A percentile compares a stretch with the other conserved stretches of the same genome.
Evolutionary conservation across 2,329 filamentous ascomycete species (phyloP).

Genomic region (Pseudogymnoascus sp.): DNA sequence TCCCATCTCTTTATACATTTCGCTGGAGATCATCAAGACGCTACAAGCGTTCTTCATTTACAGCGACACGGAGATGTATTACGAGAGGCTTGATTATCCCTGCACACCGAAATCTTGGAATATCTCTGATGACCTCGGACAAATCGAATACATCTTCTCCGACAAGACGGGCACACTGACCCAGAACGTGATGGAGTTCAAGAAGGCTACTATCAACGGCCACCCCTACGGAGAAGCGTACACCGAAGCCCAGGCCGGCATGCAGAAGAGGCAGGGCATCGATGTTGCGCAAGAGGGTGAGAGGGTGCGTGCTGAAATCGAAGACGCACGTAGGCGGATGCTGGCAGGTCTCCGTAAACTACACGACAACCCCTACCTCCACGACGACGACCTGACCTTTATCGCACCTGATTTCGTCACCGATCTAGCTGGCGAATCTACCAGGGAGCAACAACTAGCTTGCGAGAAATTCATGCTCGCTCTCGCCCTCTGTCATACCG

Average conservation of each 20-base stretch:
- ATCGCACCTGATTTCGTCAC: conserved; percentile 83
- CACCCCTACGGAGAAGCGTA: conserved; percentile 94
- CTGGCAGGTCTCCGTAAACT: conserved; percentile 66
- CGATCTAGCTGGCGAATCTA: conserved; percentile 73
- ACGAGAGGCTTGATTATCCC: conserved; percentile 86
- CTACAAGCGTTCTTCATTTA: conserved; percentile 96
- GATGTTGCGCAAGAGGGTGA: conserved; percentile 76
- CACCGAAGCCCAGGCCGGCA: conserved; percentile 91
- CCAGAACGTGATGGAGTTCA: conserved; percentile 97
- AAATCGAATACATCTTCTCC: conserved; percentile 98
- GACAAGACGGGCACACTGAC: conserved; percentile 89
- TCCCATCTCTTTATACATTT: conserved; percentile 95
- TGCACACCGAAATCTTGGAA: conserved; percentile 99
- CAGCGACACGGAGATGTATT: conserved; percentile 94
- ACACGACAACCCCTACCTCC: conserved; percentile 84
- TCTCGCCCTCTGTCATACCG: conserved; percentile 88
- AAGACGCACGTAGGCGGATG: conserved; percentile 66
- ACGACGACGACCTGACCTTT: conserved; percentile 86
- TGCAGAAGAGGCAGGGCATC: conserved; percentile 86
- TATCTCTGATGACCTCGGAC: conserved; percentile 93
- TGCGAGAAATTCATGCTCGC: conserved; percentile 91
- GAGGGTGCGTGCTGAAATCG: conserved; percentile 70
- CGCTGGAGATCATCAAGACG: conserved; percentile 89
- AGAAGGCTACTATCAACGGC: conserved; percentile 93
- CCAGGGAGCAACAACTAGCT: conserved; percentile 67